Percentiles rank a stretch among this genome's conserved stretches.
phyloP scores from a whole-genome alignment of 2,329 filamentous ascomycete genomes.

The Oidium heveae region DNA sequence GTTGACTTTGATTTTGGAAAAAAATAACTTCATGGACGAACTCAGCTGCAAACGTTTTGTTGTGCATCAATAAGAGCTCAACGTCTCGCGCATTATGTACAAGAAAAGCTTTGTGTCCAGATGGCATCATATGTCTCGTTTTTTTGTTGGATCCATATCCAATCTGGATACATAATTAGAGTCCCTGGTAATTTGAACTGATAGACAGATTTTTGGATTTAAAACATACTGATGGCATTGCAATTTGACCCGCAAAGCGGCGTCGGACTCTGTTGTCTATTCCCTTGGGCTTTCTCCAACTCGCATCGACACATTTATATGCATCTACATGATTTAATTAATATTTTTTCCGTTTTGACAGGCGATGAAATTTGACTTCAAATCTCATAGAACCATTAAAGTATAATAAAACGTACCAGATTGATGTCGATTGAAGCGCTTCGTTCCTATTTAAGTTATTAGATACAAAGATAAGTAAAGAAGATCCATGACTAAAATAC shows the following conservation, averaged over 20 bases:
- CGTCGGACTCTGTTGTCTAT: conserved; percentile 96
- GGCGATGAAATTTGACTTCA: not conserved
- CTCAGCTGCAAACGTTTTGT: conserved; percentile 97
- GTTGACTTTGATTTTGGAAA: conserved; percentile 5
- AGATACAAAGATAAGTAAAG: not conserved
- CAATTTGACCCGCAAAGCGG: conserved; percentile 86
- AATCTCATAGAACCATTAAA: not conserved
- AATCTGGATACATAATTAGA: conserved; percentile 34
- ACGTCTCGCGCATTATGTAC: conserved; percentile 92
- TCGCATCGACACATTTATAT: conserved; percentile 73
- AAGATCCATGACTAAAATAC: conserved; percentile 18
- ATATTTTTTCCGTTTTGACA: not conserved
- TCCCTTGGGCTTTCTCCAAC: conserved; percentile 99
- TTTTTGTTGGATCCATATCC: conserved; percentile 99
- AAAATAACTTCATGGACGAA: conserved; percentile 23
- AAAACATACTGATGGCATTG: conserved; percentile 86
- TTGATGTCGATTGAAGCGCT: conserved; percentile 94
- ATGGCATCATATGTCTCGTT: conserved; percentile 96
- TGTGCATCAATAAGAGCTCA: conserved; percentile 98
- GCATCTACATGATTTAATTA: conserved; percentile 23
- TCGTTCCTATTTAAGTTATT: conserved; percentile 38
- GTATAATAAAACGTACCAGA: conserved; percentile 21
- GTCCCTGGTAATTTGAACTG: not conserved
- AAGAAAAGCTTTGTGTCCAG: conserved; percentile 98
- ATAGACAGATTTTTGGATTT: not conserved